These are phyloP conservation scores for Lotmaria passim DNA, from an alignment of 208 protist species.

Conservation along the genomic window DNA sequence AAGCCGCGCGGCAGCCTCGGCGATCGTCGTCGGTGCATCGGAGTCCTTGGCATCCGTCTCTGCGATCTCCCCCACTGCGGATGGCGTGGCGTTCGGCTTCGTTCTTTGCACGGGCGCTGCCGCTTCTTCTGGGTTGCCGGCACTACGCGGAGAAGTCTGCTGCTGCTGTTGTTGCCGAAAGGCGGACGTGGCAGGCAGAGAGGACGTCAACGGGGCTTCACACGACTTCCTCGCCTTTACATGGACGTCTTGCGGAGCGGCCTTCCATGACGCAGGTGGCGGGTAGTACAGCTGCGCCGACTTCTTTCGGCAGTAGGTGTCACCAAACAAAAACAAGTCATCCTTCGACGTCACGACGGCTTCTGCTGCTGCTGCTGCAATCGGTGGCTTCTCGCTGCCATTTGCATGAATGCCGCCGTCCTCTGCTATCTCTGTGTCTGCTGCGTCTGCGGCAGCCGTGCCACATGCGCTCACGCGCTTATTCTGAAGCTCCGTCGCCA, in stretches of 20 bases:
- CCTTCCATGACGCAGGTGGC: background rate
- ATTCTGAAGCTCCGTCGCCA: slow-evolving; percentile 22
- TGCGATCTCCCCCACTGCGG: background rate
- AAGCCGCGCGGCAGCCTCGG: slow-evolving; percentile 4
- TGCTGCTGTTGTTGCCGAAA: too few species aligned
- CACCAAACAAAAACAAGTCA: slow-evolving; percentile 11
- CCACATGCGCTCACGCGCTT: slow-evolving; percentile 1
- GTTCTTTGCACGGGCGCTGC: too few species aligned
- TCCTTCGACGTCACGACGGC: background rate
- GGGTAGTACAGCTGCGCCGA: slow-evolving; percentile 18
- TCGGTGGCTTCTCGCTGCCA: background rate
- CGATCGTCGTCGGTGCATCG: slow-evolving; percentile 2
- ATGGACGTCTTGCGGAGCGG: background rate
- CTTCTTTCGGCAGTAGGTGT: slow-evolving; percentile 21
- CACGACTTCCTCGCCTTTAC: too few species aligned
- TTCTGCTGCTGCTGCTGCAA: background rate
- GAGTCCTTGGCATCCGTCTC: background rate
- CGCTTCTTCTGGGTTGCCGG: too few species aligned
- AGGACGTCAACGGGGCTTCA: too few species aligned
- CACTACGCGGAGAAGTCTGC: too few species aligned
- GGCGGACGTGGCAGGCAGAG: too few species aligned
- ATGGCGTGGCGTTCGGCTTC: too few species aligned
- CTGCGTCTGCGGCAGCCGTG: background rate
- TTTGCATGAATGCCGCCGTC: background rate
- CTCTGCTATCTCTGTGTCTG: slow-evolving; percentile 1